Evolutionary conservation across 2,329 filamentous ascomycete species (phyloP), one percentile per base, ranked within the genome.

Genomic region (Tolypocladium capitatum): DNA sequence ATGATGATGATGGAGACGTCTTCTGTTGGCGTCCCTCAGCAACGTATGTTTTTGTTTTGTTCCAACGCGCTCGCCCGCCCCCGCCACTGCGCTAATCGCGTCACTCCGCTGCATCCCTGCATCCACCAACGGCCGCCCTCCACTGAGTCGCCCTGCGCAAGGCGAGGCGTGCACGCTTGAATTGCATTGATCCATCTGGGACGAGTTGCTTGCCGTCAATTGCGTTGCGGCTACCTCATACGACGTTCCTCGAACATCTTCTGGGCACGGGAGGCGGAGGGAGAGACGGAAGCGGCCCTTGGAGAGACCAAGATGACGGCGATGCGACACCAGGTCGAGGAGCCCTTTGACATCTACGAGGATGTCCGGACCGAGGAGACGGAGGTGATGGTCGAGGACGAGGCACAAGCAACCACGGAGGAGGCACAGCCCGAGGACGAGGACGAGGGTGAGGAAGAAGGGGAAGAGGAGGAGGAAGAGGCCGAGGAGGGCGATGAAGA

Each of bases 281-380:
- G 13, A 32, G 31, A 32, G 31, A 32, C 31, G 31, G 13, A 32
- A 16, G 31, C 31, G 13, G 14, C 30, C 30, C 30, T 14, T 1
- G 14, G 9, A 28, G 8, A 27, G 36, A 16, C 27, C 16, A 42
- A 28, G 38, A 42, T 42, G 38, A 24, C 24, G 16, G 38, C 38
- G 7, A 8, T 46, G 11, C 34, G 44, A 38, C 32, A 18, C 49
- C 52, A 43, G 57, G 49, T 55, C 21, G 63, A 62, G 28, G 64
- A 70, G 21, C 56, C 62, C 14, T 74, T 75, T 51, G 63, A 66
- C 24, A 74, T 76, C 48, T 71, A 75, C 56, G 68, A 75, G 51
- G 73, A 76, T 64, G 64, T 60, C 1, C 66, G 66, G 16, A 74
- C 72, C 7, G 71, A 72, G 52, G 72, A 75, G 45, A 72, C 72